Percentiles rank a stretch among this genome's conserved stretches.
phyloP scores from a whole-genome alignment of 2,329 filamentous ascomycete species.

The Paracamarosporium sp. region DNA sequence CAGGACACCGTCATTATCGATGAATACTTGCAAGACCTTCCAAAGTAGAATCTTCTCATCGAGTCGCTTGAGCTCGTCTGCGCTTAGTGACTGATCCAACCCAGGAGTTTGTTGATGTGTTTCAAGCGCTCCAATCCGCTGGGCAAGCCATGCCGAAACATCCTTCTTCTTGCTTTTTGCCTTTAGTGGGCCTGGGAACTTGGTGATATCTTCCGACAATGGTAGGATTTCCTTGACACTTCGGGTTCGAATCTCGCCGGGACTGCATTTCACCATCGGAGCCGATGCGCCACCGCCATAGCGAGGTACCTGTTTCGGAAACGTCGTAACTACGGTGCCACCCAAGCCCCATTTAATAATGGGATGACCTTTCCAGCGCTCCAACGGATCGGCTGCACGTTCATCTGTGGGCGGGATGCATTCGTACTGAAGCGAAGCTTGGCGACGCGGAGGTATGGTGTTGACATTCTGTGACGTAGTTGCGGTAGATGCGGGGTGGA shows the following conservation, averaged over 20 bases:
- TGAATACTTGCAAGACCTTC: constrained; percentile 81
- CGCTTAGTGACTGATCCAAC: constrained; percentile 58
- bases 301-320: constrained; percentile 86
- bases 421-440: constrained; percentile 58
- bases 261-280: constrained; percentile 81
- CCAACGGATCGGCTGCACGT: constrained; percentile 72
- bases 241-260: constrained; percentile 81
- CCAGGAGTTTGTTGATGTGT: constrained; percentile 51
- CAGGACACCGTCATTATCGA: constrained; percentile 85
- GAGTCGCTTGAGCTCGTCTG: constrained; percentile 70
- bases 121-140: constrained; percentile 78
- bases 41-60: constrained; percentile 85
- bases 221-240: constrained; percentile 77
- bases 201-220: constrained; percentile 73
- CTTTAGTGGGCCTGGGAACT: constrained; percentile 89
- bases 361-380: constrained; percentile 90
- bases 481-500: constrained; percentile 21
- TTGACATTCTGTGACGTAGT: constrained; percentile 22
- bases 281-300: constrained; percentile 76
- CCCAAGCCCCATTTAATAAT: constrained; percentile 89
- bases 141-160: constrained; percentile 77
- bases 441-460: constrained; percentile 41
- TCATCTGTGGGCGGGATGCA: constrained; percentile 65
- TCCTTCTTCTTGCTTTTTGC: constrained; percentile 97
- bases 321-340: constrained; percentile 80